Base-by-base conservation (phyloP, 1,139 yeast species). In the Taiozyma sp. region DNA sequence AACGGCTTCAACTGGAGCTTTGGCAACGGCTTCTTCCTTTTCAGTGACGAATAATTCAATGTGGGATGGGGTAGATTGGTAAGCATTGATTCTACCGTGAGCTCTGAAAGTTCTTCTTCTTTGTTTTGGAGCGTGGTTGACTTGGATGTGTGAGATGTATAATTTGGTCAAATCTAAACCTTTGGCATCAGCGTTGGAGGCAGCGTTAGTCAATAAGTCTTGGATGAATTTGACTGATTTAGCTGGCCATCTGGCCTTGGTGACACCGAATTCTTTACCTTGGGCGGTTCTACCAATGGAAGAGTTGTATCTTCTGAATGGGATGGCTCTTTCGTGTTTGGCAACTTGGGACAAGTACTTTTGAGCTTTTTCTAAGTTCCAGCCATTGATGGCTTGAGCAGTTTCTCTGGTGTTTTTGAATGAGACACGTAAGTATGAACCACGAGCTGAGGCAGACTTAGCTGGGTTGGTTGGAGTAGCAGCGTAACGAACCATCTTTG, bases 21-120 rank as follows among this genome's bases (percentile, higher is more conserved):
- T 93, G 72, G 86, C 91, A 74, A 93, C 91, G 71, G 80, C 83
- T 78, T 90, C 98, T 68, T 80, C 93, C 77, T 85, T 89, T 84
- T 95, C 99, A 71, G 97, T 85, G 71, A 95, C 81, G 73, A 89
- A 85, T 74, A 95, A 80, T 84, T 95, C 99, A 74, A 95, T 91
- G 88, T 95, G 99, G 71, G 95, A 90, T 74, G 99, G 99, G 70
- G 91, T 83, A 60, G 97, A 88, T 81, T 89, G 95, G 91, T 89
- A 93, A 69, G 97, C 96, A 80, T 91, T 93, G 76, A 90, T 88
- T 85, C 98, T 91, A 88, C 99, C 99, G 86, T 93, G 99, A 71
- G 99, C 99, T 86, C 99, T 93, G 97, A 82, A 95, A 73, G 99
- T 93, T 83, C 99, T 90, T 83, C 99, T 93, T 85, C 99, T 95